phyloP scores from a whole-genome alignment of 2,329 filamentous ascomycete genomes.

The Pseudocercospora macadamiae region DNA sequence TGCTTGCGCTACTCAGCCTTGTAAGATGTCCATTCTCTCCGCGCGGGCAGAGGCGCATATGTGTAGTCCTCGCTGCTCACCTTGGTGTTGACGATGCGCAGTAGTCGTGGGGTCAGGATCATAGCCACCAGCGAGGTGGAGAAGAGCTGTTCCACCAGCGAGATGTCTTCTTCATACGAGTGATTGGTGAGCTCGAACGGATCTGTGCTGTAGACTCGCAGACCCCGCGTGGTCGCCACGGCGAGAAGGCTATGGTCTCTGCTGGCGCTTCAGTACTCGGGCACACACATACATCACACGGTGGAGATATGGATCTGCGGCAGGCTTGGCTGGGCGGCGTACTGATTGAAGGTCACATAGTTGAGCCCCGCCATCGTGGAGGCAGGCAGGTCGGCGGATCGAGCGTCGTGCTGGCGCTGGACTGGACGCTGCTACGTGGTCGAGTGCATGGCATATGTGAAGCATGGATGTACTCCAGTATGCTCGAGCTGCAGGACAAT shows the following conservation, averaged over 20 bases:
- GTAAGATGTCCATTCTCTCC: conserved; percentile 20
- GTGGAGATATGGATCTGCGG: conserved; percentile 1
- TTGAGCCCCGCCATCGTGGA: conserved; percentile 64
- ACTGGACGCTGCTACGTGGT: no score
- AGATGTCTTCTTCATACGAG: conserved; percentile 85
- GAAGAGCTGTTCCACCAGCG: conserved; percentile 98
- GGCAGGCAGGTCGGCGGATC: not conserved
- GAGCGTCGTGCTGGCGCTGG: not conserved
- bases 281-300: not conserved
- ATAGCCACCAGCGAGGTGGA: conserved; percentile 95
- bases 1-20: conserved; percentile 39
- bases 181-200: conserved; percentile 95
- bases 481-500: no score
- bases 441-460: no score
- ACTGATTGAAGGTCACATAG: conserved; percentile 97
- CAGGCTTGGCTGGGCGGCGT: conserved; percentile 34
- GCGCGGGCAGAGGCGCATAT: not conserved
- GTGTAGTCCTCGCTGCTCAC: conserved; percentile 51
- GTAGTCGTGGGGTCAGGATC: conserved; percentile 84
- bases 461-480: no score
- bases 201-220: conserved; percentile 95
- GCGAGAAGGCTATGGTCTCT: conserved; percentile 90
- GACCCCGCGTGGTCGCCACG: conserved; percentile 90
- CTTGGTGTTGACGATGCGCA: conserved; percentile 98
- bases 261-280: conserved; percentile 1